Evolutionary conservation across 1,139 yeast genomes (phyloP), one percentile per base, ranked within the genome.

Genomic region (Saccharomycopsis hybrid): DNA sequence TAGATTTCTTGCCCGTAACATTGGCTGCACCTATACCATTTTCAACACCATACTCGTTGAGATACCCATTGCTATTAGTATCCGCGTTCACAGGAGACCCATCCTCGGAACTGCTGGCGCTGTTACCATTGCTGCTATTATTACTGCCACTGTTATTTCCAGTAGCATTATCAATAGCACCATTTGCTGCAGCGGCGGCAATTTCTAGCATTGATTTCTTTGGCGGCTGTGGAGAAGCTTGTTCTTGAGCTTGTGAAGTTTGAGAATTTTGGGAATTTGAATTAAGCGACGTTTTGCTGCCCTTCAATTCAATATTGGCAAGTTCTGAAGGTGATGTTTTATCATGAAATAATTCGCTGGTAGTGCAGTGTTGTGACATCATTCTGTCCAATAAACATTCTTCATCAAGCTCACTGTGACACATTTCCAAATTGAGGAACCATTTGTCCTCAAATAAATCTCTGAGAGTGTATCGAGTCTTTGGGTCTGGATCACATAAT

Each of bases 361-460:
- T n/a, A 9, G 41, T 39, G 35, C 51, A 48, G 7, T 41, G 7
- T 13, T 44, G 45, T 13, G 35, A 3, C 28, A 31, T 39, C 49
- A 52, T 37, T 38, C 39, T 42, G 7, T 38, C 41, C 5, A 48
- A 41, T 32, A 48, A 44, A 2, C 11, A 43, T 11, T 75, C 79
- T 53, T 76, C 78, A 1, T 70, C 71, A 52, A 69, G 68, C 59
- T 80, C 85, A 57, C 74, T 73, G 25, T 77, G 56, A 62, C 92
- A 84, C 71, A 79, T 77, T 55, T 79, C 86, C 49, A 82, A 66
- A 11, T 66, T 57, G 44, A 65, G 68, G 62, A 84, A 83, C 82
- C 87, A 84, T 2, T 83, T 79, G 59, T 84, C 89, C 4, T 67
- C 59, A 55, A 81, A 77, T 38, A 85, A 65, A 38, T 71, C 70